A percentile compares a stretch with the other conserved stretches of the same genome.
phyloP scores from a whole-genome alignment of 306 rosid genomes.

The Quillaja saponaria region DNA sequence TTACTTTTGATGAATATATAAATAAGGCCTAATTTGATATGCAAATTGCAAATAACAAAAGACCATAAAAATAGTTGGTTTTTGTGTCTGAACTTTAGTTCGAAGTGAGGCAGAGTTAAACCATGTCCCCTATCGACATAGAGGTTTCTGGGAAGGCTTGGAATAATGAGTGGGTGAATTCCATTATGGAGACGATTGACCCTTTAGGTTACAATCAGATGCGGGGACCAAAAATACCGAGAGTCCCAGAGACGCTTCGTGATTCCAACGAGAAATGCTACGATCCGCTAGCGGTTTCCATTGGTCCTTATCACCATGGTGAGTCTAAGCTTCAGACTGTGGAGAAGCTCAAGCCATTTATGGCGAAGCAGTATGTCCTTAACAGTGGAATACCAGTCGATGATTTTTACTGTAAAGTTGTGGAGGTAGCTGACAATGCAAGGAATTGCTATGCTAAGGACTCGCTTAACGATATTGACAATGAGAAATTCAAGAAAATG shows the following conservation, averaged over 20 bases:
- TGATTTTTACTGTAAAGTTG: not conserved
- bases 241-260: not conserved
- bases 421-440: not conserved
- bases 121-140: not conserved
- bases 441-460: not conserved
- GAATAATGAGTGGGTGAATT: not conserved
- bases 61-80: no score
- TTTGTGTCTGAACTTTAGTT: no score
- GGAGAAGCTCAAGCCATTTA: not conserved
- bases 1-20: not conserved
- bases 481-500: not conserved
- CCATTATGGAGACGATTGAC: not conserved
- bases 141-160: no score
- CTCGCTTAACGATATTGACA: not conserved
- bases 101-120: not conserved
- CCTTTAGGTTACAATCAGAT: no score
- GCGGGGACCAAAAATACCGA: conserved; percentile 1
- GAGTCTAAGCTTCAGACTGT: not conserved
- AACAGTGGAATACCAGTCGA: not conserved
- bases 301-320: conserved; percentile 10
- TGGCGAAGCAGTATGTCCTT: not conserved
- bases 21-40: no score
- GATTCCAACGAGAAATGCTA: not conserved
- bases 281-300: not conserved
- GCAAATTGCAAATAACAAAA: no score